Conservation (phyloP, 2,329 filamentous ascomycete genomes). For the Apiospora rasikravindrae region DNA sequence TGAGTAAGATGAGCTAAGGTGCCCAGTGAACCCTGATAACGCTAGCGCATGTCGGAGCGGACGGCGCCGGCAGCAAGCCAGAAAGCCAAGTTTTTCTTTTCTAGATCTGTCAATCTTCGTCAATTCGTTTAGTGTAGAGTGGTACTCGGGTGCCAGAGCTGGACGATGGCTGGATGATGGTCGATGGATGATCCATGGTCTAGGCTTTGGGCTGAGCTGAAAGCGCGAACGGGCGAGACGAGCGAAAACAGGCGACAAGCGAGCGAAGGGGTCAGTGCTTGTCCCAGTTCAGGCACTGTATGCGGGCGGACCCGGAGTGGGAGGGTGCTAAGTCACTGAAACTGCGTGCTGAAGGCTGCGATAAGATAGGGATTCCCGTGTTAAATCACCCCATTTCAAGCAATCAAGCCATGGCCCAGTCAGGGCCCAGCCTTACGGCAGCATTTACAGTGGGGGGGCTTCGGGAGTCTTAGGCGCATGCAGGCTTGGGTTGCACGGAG, state of each 20-base stretch:
- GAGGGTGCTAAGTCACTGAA: not conserved
- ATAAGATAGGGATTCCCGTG: not conserved
- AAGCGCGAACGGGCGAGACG: constrained; percentile 3
- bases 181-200: not conserved
- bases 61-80: constrained; percentile 3
- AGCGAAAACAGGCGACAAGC: not conserved
- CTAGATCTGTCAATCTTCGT: not conserved
- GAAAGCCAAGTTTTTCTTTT: not conserved
- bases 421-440: not conserved
- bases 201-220: constrained; percentile 10
- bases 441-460: not conserved
- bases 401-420: not conserved
- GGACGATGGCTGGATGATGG: not conserved
- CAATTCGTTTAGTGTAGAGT: not conserved
- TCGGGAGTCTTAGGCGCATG: constrained; percentile 6
- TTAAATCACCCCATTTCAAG: not conserved
- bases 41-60: not conserved
- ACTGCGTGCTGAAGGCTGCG: not conserved
- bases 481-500: not conserved
- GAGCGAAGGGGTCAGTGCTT: not conserved
- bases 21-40: not conserved
- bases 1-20: not conserved
- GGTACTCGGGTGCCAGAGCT: not conserved
- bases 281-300: not conserved
- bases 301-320: constrained; percentile 6